Base-by-base conservation (phyloP, 2,329 filamentous ascomycete genomes). In the Beauveria sp. region DNA sequence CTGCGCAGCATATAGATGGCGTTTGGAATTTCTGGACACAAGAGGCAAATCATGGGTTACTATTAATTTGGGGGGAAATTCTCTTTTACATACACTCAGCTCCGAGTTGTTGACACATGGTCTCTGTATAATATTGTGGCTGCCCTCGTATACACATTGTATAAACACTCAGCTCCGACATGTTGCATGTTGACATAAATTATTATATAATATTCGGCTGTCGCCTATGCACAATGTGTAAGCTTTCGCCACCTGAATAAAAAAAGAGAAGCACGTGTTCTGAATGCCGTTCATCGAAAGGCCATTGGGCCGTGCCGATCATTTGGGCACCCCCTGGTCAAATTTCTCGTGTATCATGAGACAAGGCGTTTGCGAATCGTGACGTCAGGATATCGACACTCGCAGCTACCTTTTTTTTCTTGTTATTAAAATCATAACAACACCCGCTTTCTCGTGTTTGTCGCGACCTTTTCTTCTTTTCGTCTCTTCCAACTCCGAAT, bases 381-480 rank as follows among this genome's bases (percentile, higher is more conserved):
- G 61, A 62, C 61, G 61, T 62, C 61, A 62, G 56, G 56, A 56
- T 59, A 52, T 60, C 37, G 46, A 46, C 43, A 58, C 48, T 41
- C 22, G 46, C 46, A 46, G 24, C 47, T 20, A 26, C 2, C 10
- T 12, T 34, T 37, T 26, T 24, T 41, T 24, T 26, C 3, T n/a
- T 6, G 2, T 40, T n/a, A 26, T 34, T 51, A 51, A 59, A 47
- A 59, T 41, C n/a, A 53, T n/a, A 34, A 59, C 18, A 41, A 51
- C 12, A 28, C 30, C 24, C 54, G n/a, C 26, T 34, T 26, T 37
- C 26, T 34, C 30, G 30, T 34, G 30, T 34, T 34, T 34, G 30
- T 34, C 30, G 34, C 16, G 16, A 26, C 28, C 16, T 26, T 24
- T 43, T 26, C 16, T 12, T 9, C 24, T n/a, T n/a, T 26, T 46